Conservation (phyloP, 139 green algal species). For the Volvox reticuliferus region DNA sequence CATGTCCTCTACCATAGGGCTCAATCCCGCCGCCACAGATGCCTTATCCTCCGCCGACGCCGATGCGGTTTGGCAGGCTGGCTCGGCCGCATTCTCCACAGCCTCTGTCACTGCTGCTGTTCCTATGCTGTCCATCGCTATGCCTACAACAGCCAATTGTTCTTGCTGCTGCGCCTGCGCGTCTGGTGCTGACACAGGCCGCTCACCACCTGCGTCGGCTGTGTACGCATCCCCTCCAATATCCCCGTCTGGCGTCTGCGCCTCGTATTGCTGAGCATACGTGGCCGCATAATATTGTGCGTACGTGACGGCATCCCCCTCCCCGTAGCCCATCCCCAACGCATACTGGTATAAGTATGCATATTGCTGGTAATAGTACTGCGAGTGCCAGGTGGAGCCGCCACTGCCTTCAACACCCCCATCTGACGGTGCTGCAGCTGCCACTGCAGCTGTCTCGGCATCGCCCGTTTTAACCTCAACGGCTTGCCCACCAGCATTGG, state of each 20-base stretch:
- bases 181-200: not conserved
- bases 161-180: not conserved
- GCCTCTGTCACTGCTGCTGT: not conserved
- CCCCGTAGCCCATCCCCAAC: conserved; percentile 27
- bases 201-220: not conserved
- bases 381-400: conserved; percentile 12
- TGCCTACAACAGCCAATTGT: not conserved
- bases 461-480: not conserved
- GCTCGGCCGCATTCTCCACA: not conserved
- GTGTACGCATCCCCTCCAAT: not conserved
- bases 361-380: conserved; percentile 71
- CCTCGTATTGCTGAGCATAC: conserved; percentile 37
- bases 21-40: not conserved
- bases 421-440: too few relatives aligned
- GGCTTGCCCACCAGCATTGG: not conserved
- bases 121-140: not conserved
- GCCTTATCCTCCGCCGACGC: not conserved
- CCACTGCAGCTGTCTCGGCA: not conserved
- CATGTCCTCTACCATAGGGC: not conserved
- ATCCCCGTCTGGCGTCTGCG: conserved; percentile 19
- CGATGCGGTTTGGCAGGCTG: not conserved
- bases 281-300: conserved; percentile 33
- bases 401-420: not conserved
- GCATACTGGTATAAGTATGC: conserved; percentile 72
- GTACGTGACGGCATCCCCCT: conserved; percentile 33